Evolutionary conservation across 139 green algal species (phyloP), one percentile per base, ranked within the genome.

Genomic region (Chlamydomonas schloesseri): DNA sequence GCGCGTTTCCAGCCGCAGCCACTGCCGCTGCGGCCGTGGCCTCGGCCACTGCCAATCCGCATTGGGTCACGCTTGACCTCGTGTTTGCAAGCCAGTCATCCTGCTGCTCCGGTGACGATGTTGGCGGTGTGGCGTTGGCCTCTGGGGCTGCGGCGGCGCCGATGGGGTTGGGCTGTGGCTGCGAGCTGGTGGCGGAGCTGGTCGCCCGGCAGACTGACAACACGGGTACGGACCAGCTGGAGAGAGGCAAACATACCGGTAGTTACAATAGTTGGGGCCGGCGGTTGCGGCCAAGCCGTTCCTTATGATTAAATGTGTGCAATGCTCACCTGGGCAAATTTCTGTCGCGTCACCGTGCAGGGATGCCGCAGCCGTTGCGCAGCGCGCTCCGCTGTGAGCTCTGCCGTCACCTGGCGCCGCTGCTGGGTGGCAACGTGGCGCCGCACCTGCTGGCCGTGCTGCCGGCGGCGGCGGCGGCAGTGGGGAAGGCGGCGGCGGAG

Each of bases 341-440:
- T 57, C 14, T 11, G 11, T 14, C 14, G 11, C 50, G 11, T 57
- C 14, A 21, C 11, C 50, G 11, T 29, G 8, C 60, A 83, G 76
- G 76, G 17, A 47, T 65, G 2, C 36, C 78, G 0, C 62, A 65
- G 31, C 78, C 60, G 18, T 42, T 84, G 34, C n/a, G 29, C 18
- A 50, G 64, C 76, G 8, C 23, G 8, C 75, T 10, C 29, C 46
- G 64, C 64, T 73, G 15, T 47, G 42, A 5, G 29, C 42, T 84
- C 37, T 75, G 78, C 46, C 78, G 46, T 46, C n/a, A 15, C 42
- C 78, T 84, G n/a, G 78, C 78, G 9, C 78, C 64, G 28, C 64
- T 84, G 78, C 78, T 84, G 26, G 64, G 42, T 5, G 78, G 78
- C 64, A 84, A 84, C 64, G 64, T 50, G 20, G 78, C 78, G 23